Base-by-base conservation (phyloP, 805 yeast genomes). In the Yamadazyma nakazawae region DNA sequence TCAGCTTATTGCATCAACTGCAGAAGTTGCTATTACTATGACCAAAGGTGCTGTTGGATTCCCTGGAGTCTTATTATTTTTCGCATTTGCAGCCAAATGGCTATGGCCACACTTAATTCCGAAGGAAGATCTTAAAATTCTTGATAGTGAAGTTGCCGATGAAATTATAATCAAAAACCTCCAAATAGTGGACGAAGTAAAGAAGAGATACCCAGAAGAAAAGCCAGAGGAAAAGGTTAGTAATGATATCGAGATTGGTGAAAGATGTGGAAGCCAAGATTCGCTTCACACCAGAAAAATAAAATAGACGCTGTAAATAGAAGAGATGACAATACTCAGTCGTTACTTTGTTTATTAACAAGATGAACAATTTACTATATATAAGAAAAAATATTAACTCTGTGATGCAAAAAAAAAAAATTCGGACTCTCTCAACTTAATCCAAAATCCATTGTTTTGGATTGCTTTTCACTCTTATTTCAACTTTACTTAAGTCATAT, bases 41-140 rank as follows among this genome's bases (percentile, higher is more conserved):
- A 88, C 97, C 0, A 81, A 75, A 49, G 98, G 94, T 0, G 97
- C 98, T 0, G 88, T 92, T 28, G 98, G 96, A 2, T 92, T 94
- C 59, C 98, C 99, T 0, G 85, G 89, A 2, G 88, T 94, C 0
- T 67, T 92, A 42, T 64, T 92, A 58, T 76, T 82, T 44, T 91
- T 88, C 48, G 75, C 85, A 18, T 67, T 81, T 0, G 80, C 89
- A 11, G 80, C 85, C 16, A 63, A 63, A 48, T 75, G 81, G 58
- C 55, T 76, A 6, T 82, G 95, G 68, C 87, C 86, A 0, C 62
- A 59, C 43, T 59, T 85, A 1, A 85, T 91, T 45, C 82, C 87
- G 0, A 53, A 57, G 34, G 80, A 78, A 4, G 89, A 86, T 45
- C 65, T 92, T 47, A 63, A 66, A 1, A 53, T 78, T 2, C 68